phyloP scores from a whole-genome alignment of 495 filamentous ascomycete species.

The Lindgomyces ingoldianus region DNA sequence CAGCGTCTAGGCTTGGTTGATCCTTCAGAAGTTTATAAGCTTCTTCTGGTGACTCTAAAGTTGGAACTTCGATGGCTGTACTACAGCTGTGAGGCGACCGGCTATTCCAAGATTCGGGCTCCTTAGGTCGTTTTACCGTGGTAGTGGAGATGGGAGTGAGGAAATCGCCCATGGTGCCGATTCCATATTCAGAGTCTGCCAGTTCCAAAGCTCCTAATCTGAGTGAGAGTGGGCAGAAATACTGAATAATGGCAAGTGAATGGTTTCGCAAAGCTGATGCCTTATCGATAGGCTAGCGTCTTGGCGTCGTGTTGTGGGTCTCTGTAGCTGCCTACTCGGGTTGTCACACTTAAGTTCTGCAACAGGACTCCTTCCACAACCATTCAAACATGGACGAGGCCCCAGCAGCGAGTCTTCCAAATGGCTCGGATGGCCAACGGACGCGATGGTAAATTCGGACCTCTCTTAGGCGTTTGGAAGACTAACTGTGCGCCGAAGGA shows the following conservation, averaged over 20 bases:
- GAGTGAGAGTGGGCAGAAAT: too few species aligned
- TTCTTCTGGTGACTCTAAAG: slow-evolving; percentile 53
- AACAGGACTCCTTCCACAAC: background rate
- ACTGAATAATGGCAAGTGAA: background rate
- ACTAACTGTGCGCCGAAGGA: slow-evolving; percentile 53
- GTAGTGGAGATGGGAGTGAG: slow-evolving; percentile 41
- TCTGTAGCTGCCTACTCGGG: slow-evolving; percentile 6
- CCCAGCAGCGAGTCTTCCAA: background rate
- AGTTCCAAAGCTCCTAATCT: too few species aligned
- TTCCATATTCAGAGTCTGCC: slow-evolving; percentile 14
- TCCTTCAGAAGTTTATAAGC: slow-evolving; percentile 64
- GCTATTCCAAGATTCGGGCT: slow-evolving; percentile 1
- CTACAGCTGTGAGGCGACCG: slow-evolving; percentile 22
- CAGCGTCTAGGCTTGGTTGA: slow-evolving; percentile 61
- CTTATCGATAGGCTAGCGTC: slow-evolving; percentile 8
- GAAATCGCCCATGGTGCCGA: slow-evolving; percentile 42
- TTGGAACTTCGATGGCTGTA: background rate
- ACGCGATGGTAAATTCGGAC: slow-evolving; percentile 34
- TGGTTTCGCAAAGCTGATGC: too few species aligned
- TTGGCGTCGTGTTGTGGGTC: background rate
- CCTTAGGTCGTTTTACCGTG: slow-evolving; percentile 20
- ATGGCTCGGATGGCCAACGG: slow-evolving; percentile 10
- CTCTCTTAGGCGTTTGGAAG: background rate
- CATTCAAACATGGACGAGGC: slow-evolving; percentile 22
- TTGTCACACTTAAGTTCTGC: background rate